phyloP scores from a whole-genome alignment of 352 stramenopile genomes.

The Phytophthora pistaciae region DNA sequence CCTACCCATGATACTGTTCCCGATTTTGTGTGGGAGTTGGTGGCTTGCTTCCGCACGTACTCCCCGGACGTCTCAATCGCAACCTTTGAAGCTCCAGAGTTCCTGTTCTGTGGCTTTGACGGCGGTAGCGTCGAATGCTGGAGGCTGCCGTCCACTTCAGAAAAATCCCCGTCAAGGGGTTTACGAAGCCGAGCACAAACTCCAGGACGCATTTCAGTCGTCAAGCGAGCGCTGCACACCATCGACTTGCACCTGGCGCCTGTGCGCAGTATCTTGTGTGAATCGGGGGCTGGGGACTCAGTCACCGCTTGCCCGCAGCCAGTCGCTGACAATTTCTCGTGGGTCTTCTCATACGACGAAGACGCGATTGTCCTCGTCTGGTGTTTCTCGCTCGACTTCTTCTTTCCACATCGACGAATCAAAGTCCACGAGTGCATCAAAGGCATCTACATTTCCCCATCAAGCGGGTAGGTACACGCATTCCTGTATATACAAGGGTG shows the following conservation, averaged over 20 bases:
- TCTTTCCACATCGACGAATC: slow-evolving; percentile 64
- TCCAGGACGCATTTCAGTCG: slow-evolving; percentile 42
- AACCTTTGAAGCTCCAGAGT: slow-evolving; percentile 43
- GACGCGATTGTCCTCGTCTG: slow-evolving; percentile 58
- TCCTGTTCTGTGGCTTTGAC: slow-evolving; percentile 63
- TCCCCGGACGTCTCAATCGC: slow-evolving; percentile 42
- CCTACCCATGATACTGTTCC: slow-evolving; percentile 2
- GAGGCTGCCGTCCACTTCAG: slow-evolving; percentile 30
- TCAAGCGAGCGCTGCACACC: slow-evolving; percentile 51
- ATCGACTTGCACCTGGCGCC: slow-evolving; percentile 61
- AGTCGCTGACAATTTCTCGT: slow-evolving; percentile 51
- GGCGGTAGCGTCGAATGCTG: slow-evolving; percentile 66
- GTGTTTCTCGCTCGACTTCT: slow-evolving; percentile 61
- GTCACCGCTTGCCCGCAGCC: slow-evolving; percentile 15
- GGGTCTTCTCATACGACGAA: slow-evolving; percentile 61
- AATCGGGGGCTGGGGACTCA: slow-evolving; percentile 27
- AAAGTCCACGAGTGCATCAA: slow-evolving; percentile 48
- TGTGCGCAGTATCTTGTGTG: slow-evolving; percentile 47
- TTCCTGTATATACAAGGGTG: neutral
- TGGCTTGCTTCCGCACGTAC: slow-evolving; percentile 60
- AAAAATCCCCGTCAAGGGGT: slow-evolving; percentile 15
- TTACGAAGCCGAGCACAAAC: slow-evolving; percentile 24
- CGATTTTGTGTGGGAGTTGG: slow-evolving; percentile 42
- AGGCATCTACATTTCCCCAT: slow-evolving; percentile 38
- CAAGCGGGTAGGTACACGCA: slow-evolving; percentile 23